Base-by-base conservation (phyloP, 352 stramenopile genomes). In the Globisporangium irregulare region DNA sequence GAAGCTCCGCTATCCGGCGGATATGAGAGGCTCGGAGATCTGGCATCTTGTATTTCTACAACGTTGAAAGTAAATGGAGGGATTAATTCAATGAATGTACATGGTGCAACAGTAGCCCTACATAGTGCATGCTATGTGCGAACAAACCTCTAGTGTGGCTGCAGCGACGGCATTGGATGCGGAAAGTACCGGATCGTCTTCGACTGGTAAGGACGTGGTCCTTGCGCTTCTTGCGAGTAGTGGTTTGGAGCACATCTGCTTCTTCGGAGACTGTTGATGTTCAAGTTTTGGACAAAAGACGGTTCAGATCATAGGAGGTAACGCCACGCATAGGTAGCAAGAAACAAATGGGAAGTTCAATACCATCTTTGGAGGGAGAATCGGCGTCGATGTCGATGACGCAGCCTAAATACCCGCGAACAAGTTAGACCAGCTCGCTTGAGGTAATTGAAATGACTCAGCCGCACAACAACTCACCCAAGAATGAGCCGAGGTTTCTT, bases 11-110 rank as follows among this genome's bases (percentile, higher is more conserved):
- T 36, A 93, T 80, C 46, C 84, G 78, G 14, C 84, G 84, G 56
- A 90, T 87, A 53, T 93, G 84, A 9, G 82, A 91, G 1, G 81
- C 79, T 43, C 80, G 70, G 20, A 91, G 70, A 46, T 93, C 72
- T 1, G 81, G 84, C 69, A 83, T 81, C 67, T 77, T 85, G 65
- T 87, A 93, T 72, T 70, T 76, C 75, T 91, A 46, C 38, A 12
- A 57, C 38, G 38, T 46, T 46, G 38, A 46, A 46, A 46, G 10
- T 4, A 51, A 51, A 20, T 7, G 18, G 20, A 9, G 24, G 7
- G 20, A n/a, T 10, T 2, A 22, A 60, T 46, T 7, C 7, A 25
- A 7, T 43, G 15, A 36, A 8, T 60, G 54, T 0, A 8, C 18
- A 41, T 24, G 18, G 14, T 48, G 4, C 41, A 29, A 20, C 20